These are phyloP conservation scores for Xanthoconium separans DNA, from an alignment of 1,284 basidiomycete species.

Conservation along the genomic window DNA sequence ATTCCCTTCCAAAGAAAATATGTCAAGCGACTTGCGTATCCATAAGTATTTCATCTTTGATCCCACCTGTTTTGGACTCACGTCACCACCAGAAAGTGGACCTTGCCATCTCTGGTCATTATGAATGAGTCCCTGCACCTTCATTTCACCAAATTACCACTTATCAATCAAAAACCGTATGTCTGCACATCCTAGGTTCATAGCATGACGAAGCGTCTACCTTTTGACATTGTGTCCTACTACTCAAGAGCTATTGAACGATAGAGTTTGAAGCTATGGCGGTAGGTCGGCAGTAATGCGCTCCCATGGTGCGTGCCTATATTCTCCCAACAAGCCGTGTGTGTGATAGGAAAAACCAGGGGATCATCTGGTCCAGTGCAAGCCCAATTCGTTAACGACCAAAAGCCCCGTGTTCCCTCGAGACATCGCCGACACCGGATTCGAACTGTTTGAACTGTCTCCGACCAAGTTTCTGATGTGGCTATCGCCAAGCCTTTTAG, in stretches of 20 bases:
- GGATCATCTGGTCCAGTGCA: background rate
- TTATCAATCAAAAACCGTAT: constrained; percentile 1
- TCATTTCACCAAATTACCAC: constrained; percentile 9
- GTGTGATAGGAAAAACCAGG: background rate
- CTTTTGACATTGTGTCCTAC: constrained; percentile 1
- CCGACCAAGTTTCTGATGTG: background rate
- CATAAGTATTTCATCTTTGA: background rate
- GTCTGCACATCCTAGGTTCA: background rate
- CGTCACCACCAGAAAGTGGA: background rate
- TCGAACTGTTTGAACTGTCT: too few species aligned
- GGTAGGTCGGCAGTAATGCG: background rate
- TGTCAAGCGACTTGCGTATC: background rate
- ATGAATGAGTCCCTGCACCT: constrained; percentile 7
- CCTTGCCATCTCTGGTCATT: background rate
- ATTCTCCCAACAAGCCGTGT: background rate
- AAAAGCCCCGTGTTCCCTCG: background rate
- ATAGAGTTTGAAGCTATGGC: background rate
- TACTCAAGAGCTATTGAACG: background rate
- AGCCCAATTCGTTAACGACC: background rate
- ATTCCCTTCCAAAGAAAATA: background rate
- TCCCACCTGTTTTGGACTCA: background rate
- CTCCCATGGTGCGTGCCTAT: background rate
- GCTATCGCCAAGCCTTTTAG: background rate
- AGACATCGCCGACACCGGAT: too few species aligned
- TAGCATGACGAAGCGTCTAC: background rate